Conservation (phyloP, 257 asterid species). For the Nicotiana attenuata region DNA sequence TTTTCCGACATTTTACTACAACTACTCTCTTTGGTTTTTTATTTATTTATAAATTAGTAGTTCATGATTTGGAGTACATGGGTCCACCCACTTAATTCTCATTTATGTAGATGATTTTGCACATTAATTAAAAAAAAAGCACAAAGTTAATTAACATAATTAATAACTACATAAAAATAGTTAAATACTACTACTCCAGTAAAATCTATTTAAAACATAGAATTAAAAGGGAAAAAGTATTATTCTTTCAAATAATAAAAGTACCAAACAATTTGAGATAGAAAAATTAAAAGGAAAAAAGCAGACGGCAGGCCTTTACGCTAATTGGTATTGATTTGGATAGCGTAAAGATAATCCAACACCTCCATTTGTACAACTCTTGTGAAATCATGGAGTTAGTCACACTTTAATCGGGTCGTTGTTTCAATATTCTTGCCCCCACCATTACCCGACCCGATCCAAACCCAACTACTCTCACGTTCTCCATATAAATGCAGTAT, state of each 20-base stretch:
- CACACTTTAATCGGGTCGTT: background rate
- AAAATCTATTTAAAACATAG: no score
- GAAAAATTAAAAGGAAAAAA: background rate
- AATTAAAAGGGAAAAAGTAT: no score
- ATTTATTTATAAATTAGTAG: background rate
- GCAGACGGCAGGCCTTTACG: background rate
- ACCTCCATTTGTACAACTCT: background rate
- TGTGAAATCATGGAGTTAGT: background rate
- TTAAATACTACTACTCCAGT: no score
- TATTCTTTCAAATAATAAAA: no score
- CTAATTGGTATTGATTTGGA: background rate
- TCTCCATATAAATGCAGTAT: background rate
- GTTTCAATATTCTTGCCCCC: background rate
- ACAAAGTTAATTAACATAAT: no score
- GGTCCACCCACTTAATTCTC: background rate
- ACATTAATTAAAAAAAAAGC: background rate
- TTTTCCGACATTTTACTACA: background rate
- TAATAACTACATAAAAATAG: no score
- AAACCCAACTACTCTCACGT: background rate
- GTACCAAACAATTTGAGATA: no score
- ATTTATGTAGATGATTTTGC: background rate
- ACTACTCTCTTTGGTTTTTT: background rate
- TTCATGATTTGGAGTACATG: background rate
- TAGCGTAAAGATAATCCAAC: background rate
- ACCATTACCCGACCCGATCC: background rate